A percentile compares a stretch with the other conserved stretches of the same genome.
Evolutionary conservation across 2,329 filamentous ascomycete genomes (phyloP).

Genomic region (Penicillium sp.): DNA sequence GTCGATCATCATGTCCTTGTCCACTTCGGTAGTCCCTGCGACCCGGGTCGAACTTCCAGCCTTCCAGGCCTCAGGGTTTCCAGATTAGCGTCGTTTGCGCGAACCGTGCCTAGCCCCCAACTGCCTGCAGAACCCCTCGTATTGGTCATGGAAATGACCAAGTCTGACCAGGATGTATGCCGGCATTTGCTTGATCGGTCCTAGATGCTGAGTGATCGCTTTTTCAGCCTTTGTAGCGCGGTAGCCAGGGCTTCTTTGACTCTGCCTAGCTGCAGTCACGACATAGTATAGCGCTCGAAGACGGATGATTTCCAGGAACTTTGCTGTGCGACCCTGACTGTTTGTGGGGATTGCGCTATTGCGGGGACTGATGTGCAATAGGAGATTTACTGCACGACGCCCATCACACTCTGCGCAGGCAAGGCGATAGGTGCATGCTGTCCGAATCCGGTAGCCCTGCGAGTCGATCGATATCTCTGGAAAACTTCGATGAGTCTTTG

Average conservation of each 20-base stretch:
- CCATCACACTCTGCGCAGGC: constrained; percentile 3
- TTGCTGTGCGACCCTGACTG: not conserved
- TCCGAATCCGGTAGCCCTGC: not conserved
- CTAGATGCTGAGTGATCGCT: not conserved
- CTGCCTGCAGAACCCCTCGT: not conserved
- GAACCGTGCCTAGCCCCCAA: not conserved
- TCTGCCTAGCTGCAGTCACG: not conserved
- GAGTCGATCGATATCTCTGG: constrained; percentile 6
- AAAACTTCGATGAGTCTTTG: not conserved
- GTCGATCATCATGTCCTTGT: constrained; percentile 5
- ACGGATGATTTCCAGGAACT: not conserved
- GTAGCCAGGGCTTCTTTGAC: not conserved
- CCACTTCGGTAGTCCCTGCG: not conserved
- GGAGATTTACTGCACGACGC: not conserved
- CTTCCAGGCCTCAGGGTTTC: not conserved
- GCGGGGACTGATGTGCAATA: not conserved
- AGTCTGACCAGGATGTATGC: not conserved
- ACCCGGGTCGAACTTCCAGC: not conserved
- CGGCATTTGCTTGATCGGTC: not conserved
- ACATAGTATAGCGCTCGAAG: constrained; percentile 1
- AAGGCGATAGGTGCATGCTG: not conserved
- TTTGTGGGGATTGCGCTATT: constrained; percentile 1
- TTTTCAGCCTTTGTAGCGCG: not conserved
- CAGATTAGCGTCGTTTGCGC: not conserved
- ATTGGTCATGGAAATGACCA: not conserved